Percentiles rank a stretch among this genome's conserved stretches.
These are phyloP conservation scores for Pythium brassicae DNA, from an alignment of 352 stramenopile genomes.

Conservation along the genomic window DNA sequence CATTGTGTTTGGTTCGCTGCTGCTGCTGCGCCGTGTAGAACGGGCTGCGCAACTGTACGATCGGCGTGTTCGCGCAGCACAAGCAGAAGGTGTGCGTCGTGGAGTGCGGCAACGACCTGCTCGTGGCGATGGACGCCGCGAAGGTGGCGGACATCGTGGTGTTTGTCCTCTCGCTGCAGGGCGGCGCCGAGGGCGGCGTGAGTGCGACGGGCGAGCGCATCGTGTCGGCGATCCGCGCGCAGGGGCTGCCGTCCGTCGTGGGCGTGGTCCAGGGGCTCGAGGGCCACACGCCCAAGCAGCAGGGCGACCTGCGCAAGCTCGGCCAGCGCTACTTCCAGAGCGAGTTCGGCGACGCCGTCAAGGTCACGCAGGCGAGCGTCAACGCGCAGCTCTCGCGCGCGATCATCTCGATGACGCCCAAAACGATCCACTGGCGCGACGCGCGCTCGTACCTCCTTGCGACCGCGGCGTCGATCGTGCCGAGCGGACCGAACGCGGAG, in stretches of 20 bases:
- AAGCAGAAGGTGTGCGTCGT: conserved; percentile 89
- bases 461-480: conserved; percentile 54
- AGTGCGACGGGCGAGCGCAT: conserved; percentile 86
- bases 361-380: conserved; percentile 76
- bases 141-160: conserved; percentile 86
- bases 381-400: conserved; percentile 76
- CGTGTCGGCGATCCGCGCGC: conserved; percentile 89
- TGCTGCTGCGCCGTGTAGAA: conserved; percentile 15
- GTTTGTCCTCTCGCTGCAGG: conserved; percentile 68
- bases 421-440: conserved; percentile 87
- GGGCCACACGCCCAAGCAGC: conserved; percentile 53
- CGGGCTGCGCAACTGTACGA: conserved; percentile 56
- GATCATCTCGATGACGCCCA: conserved; percentile 75
- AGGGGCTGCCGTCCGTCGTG: conserved; percentile 88
- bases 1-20: neutral
- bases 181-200: conserved; percentile 81
- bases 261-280: conserved; percentile 86
- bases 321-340: conserved; percentile 86
- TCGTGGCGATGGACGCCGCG: conserved; percentile 77
- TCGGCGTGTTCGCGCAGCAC: conserved; percentile 72
- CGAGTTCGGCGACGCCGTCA: conserved; percentile 84
- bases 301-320: conserved; percentile 81
- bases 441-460: conserved; percentile 86
- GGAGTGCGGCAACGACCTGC: conserved; percentile 78
- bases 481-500: conserved; percentile 46